These are phyloP conservation scores for Fremontodendron californicum DNA, from an alignment of 345 rosid species.

Conservation along the genomic window DNA sequence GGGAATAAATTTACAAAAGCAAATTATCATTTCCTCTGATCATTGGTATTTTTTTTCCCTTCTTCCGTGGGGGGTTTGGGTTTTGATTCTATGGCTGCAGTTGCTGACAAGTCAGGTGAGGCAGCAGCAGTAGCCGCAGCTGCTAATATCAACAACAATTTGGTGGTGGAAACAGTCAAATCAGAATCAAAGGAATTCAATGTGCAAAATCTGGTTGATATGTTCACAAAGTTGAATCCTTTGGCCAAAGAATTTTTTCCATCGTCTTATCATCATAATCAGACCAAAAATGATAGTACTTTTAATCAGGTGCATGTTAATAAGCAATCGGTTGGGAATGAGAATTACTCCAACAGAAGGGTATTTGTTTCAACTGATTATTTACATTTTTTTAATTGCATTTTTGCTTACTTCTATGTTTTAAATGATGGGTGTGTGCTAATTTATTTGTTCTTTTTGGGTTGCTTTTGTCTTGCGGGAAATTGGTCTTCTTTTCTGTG, in stretches of 20 bases:
- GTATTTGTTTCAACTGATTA: slow-evolving; percentile 21
- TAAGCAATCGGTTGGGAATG: slow-evolving; percentile 25
- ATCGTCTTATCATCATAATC: slow-evolving; percentile 38
- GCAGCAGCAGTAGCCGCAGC: slow-evolving; percentile 28
- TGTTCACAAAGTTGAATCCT: slow-evolving; percentile 85
- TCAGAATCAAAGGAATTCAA: slow-evolving; percentile 50
- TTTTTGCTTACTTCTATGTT: neutral
- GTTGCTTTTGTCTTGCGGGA: neutral
- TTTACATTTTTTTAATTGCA: slow-evolving; percentile 5
- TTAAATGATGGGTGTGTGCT: neutral
- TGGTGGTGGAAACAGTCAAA: slow-evolving; percentile 20
- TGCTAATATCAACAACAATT: slow-evolving; percentile 14
- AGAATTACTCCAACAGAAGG: slow-evolving; percentile 34
- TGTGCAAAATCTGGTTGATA: slow-evolving; percentile 67
- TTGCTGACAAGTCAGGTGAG: slow-evolving; percentile 53
- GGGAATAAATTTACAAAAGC: neutral
- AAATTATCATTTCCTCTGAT: neutral
- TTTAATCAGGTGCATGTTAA: slow-evolving; percentile 22
- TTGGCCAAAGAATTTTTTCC: slow-evolving; percentile 81
- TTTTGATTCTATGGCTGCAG: slow-evolving; percentile 59
- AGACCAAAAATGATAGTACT: slow-evolving; percentile 25
- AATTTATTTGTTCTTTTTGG: neutral
- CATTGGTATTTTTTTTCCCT: slow-evolving; percentile 1
- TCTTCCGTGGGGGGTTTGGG: slow-evolving; percentile 7
- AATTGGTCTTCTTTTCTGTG: neutral